Evolutionary conservation across 305 asterid species (phyloP).

Genomic region (Fraxinus albicans): DNA sequence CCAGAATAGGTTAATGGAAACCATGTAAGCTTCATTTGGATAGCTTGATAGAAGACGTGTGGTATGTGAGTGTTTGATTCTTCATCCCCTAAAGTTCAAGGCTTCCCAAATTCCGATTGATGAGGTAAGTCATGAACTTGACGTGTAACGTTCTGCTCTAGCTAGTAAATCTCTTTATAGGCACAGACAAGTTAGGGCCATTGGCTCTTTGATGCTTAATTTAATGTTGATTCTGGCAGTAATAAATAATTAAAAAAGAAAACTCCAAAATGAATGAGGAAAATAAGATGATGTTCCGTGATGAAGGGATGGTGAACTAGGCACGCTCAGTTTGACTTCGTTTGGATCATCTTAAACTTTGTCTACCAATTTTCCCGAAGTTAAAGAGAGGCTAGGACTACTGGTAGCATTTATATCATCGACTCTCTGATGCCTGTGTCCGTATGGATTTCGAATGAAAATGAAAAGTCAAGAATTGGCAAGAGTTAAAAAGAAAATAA

Average conservation of each 20-base stretch:
- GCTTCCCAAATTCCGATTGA: too few species aligned
- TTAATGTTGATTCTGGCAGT: not conserved
- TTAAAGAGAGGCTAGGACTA: not conserved
- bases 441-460: not conserved
- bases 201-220: too few species aligned
- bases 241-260: too few species aligned
- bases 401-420: not conserved
- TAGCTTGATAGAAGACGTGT: not conserved
- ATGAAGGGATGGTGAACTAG: not conserved
- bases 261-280: too few species aligned
- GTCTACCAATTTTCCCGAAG: not conserved
- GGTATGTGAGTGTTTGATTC: not conserved
- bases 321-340: not conserved
- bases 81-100: too few species aligned
- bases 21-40: not conserved
- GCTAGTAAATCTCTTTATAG: not conserved
- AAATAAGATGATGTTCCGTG: not conserved
- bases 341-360: too few species aligned
- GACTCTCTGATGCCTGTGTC: not conserved
- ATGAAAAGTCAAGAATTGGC: not conserved
- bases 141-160: not conserved
- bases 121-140: not conserved
- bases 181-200: not conserved
- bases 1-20: too few species aligned
- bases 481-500: not conserved